phyloP scores from a whole-genome alignment of 2,329 filamentous ascomycete species.

The Pseudopyricularia javanii region DNA sequence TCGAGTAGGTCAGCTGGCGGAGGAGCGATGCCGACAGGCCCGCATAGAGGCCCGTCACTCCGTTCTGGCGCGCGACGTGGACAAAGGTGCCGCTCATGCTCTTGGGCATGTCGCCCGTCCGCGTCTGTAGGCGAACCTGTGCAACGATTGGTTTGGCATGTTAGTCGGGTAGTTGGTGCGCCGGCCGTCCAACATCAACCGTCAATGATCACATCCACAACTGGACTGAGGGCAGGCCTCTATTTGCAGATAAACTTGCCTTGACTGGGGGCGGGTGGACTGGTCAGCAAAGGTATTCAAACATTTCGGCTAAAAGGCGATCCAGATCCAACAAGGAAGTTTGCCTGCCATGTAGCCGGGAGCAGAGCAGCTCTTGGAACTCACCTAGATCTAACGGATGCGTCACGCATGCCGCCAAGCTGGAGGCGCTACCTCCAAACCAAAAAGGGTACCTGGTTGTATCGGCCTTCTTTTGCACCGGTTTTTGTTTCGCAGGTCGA shows the following conservation, averaged over 20 bases:
- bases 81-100: conserved; percentile 78
- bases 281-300: no score
- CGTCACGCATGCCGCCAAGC: conserved; percentile 80
- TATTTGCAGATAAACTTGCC: no score
- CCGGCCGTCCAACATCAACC: neutral
- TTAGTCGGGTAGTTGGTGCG: neutral
- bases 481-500: conserved; percentile 4
- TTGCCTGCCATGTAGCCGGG: neutral
- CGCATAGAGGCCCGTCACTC: conserved; percentile 71
- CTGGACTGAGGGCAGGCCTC: no score
- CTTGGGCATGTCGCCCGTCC: conserved; percentile 59
- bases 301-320: neutral
- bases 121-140: conserved; percentile 80
- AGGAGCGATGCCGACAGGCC: conserved; percentile 88
- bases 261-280: no score
- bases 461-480: conserved; percentile 18
- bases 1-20: conserved; percentile 91
- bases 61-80: conserved; percentile 67
- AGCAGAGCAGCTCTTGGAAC: conserved; percentile 17
- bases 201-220: no score
- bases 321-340: neutral
- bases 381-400: conserved; percentile 86
- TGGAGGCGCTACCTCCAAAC: conserved; percentile 94
- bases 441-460: conserved; percentile 66
- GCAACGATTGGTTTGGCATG: neutral